phyloP scores from a whole-genome alignment of 1,139 yeast genomes.

The Pneumocystis sp. region DNA sequence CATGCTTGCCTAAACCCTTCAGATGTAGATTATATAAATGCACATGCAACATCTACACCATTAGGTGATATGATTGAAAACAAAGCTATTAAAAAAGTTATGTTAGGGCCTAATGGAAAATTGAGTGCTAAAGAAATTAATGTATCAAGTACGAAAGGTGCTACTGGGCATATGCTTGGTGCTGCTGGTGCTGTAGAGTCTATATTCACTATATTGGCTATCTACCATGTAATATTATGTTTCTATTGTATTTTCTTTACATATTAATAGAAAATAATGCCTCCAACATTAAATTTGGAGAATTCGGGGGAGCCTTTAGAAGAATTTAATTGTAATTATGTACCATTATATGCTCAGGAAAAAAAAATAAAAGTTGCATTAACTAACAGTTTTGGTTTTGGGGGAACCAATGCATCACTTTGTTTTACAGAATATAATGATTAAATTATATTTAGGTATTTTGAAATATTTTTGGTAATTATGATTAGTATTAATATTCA shows the following conservation, averaged over 20 bases:
- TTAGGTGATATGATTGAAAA: conserved; percentile 86
- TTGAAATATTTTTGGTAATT: background rate
- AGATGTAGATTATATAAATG: conserved; percentile 65
- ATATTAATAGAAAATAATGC: conserved; percentile 28
- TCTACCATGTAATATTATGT: conserved; percentile 29
- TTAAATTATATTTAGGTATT: background rate
- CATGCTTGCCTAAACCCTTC: conserved; percentile 32
- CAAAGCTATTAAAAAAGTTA: conserved; percentile 42
- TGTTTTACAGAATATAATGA: background rate
- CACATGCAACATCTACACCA: conserved; percentile 90
- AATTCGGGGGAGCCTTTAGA: conserved; percentile 29
- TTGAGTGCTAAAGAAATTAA: conserved; percentile 21
- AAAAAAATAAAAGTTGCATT: conserved; percentile 41
- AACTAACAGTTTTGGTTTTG: conserved; percentile 86
- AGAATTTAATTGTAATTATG: conserved; percentile 46
- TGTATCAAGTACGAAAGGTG: conserved; percentile 76
- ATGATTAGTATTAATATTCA: background rate
- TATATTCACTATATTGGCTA: conserved; percentile 57
- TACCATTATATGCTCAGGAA: conserved; percentile 33
- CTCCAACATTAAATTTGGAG: conserved; percentile 67
- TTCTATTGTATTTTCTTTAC: background rate
- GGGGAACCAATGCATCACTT: conserved; percentile 81
- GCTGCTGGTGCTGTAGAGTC: conserved; percentile 96
- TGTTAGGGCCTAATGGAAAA: conserved; percentile 22
- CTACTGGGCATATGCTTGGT: conserved; percentile 86